Percentiles rank a stretch among this genome's conserved stretches.
phyloP scores from a whole-genome alignment of 176 grass and related monocot genomes.

The Musa beccarii region DNA sequence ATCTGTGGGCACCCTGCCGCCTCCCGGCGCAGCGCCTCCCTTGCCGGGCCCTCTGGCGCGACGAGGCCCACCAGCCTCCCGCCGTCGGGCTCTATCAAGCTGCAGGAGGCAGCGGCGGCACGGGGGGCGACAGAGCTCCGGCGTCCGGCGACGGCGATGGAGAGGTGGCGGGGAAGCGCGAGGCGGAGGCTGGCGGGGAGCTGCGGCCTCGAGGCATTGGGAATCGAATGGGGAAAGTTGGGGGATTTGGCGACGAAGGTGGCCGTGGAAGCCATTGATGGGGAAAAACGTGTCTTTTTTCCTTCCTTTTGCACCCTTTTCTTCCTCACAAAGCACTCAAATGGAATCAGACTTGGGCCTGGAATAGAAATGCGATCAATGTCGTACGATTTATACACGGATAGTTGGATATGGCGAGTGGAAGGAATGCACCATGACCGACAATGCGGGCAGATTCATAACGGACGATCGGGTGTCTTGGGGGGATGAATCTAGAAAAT shows the following conservation, averaged over 20 bases:
- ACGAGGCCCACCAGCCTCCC: slow-evolving; percentile 74
- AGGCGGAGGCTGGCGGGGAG: slow-evolving; percentile 3
- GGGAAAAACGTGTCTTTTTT: no score
- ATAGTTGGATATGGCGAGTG: no score
- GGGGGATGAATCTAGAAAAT: no score
- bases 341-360: no score
- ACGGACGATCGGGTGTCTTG: no score
- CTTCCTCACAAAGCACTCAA: no score
- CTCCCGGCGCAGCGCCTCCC: slow-evolving; percentile 44
- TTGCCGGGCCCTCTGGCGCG: slow-evolving; percentile 39
- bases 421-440: no score
- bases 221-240: background rate
- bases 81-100: slow-evolving; percentile 91
- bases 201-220: background rate
- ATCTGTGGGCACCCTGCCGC: slow-evolving; percentile 49
- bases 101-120: slow-evolving; percentile 3
- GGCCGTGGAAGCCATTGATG: background rate
- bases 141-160: background rate
- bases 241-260: slow-evolving; percentile 3
- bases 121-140: background rate
- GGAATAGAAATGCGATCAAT: no score
- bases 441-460: no score
- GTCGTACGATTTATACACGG: no score
- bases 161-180: background rate
- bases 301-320: no score